Evolutionary conservation across 139 green algal species (phyloP), one percentile per base, ranked within the genome.

Genomic region (Asterochloris erici): DNA sequence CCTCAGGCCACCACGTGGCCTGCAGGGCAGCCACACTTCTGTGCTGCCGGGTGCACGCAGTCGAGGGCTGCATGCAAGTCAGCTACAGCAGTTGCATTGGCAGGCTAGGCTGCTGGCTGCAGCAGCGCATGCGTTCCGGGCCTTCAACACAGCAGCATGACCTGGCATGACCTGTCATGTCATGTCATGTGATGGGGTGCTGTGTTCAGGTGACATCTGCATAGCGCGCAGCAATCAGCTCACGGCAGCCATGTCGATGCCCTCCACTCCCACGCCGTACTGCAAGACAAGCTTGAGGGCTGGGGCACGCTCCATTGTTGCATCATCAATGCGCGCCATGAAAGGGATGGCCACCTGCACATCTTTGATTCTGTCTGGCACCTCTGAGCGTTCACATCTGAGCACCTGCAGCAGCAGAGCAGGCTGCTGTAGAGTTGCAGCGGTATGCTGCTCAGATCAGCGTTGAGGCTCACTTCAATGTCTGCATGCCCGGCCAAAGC

Each of bases 221-320:
- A 6, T 2, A 54, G 38, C 38, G 38, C 6, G 38, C 66, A 73
- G 66, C 66, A 82, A 82, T 21, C 79, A 82, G 75, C 54, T 66
- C n/a, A n/a, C 81, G 26, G 66, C 73, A 28, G 82, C 47, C 24
- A 92, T 90, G 82, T 95, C 90, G 0, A 94, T 79, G 64, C 84
- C 87, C 54, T 95, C 91, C 14, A 95, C 70, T 14, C 91, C 91
- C 26, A 94, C 91, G 2, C 92, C 92, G 74, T 88, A 95, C 47
- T 95, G 92, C 9, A 95, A 82, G 29, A 95, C 85, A 27, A 95
- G 75, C 78, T 88, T 89, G 13, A 92, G 78, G 14, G 82, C 76
- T 16, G 60, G 47, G 15, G 87, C 89, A 4, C 19, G 38, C 0
- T 79, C 78, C 70, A 95, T 78, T 54, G 90, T 24, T 12, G 24